These are phyloP conservation scores for Fusarium nisikadoi DNA, from an alignment of 2,329 filamentous ascomycete genomes.

Conservation along the genomic window DNA sequence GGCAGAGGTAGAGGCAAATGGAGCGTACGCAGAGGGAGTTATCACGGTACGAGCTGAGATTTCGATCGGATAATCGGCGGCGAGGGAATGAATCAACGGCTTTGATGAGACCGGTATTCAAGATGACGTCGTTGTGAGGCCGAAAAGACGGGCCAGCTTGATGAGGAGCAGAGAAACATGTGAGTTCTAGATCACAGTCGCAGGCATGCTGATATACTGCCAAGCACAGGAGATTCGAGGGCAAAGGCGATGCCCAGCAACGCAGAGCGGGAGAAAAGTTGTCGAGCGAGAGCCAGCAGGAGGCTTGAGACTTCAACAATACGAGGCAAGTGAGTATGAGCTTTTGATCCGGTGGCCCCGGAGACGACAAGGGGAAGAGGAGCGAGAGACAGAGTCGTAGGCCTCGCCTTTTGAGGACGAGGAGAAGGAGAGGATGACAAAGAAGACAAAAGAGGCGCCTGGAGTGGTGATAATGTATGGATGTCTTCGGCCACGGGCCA, in stretches of 20 bases:
- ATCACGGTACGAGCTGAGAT: constrained; percentile 30
- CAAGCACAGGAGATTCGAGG: constrained; percentile 27
- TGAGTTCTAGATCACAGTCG: constrained; percentile 39
- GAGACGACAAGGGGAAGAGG: constrained; percentile 16
- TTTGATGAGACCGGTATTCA: constrained; percentile 30
- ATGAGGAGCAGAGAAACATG: constrained; percentile 34
- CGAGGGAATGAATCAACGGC: constrained; percentile 23
- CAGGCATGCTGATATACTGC: constrained; percentile 38
- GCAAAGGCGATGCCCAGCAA: constrained; percentile 28
- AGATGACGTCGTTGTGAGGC: constrained; percentile 37
- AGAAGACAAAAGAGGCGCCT: constrained; percentile 14
- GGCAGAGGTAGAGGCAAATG: constrained; percentile 13
- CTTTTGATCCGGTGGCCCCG: constrained; percentile 33
- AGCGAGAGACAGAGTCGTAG: constrained; percentile 34
- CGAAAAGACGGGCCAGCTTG: constrained; percentile 16
- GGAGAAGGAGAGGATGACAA: constrained; percentile 5
- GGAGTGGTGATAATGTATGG: constrained; percentile 29
- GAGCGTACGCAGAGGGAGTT: constrained; percentile 5
- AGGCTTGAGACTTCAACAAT: constrained; percentile 25
- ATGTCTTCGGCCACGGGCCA: constrained; percentile 1
- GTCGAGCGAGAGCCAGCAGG: neutral
- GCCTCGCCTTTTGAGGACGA: neutral
- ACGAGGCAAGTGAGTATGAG: constrained; percentile 16
- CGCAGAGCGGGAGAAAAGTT: constrained; percentile 1
- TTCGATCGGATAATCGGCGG: constrained; percentile 30